phyloP scores from a whole-genome alignment of 495 filamentous ascomycete genomes.

The Penicillium diatomitis region DNA sequence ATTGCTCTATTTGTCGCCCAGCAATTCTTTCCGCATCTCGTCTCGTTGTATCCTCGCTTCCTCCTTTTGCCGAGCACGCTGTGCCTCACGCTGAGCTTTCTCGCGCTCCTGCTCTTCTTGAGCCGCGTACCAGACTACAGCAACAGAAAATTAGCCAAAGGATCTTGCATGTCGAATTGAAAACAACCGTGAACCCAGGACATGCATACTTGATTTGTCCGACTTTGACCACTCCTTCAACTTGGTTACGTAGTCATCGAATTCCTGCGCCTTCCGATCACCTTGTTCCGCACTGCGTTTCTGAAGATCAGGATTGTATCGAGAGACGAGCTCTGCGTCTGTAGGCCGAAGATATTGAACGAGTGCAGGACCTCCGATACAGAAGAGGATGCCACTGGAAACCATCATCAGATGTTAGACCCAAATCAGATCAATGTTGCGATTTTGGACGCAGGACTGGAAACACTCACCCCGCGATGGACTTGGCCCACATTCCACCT shows the following conservation, averaged over 20 bases:
- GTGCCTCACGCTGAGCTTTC: conserved; percentile 25
- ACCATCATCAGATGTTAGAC: too few relatives aligned
- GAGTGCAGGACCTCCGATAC: conserved; percentile 77
- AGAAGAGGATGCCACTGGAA: conserved; percentile 54
- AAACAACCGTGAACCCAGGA: conserved; percentile 1
- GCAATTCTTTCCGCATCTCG: conserved; percentile 45
- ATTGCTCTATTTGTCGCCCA: conserved; percentile 27
- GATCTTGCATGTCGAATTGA: background rate
- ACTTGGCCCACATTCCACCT: conserved; percentile 46
- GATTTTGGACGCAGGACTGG: background rate
- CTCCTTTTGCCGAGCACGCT: conserved; percentile 43
- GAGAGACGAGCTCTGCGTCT: conserved; percentile 86
- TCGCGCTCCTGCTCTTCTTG: conserved; percentile 52
- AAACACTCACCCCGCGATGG: conserved; percentile 39
- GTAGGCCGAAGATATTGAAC: conserved; percentile 73
- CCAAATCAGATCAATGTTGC: background rate
- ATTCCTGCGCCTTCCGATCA: conserved; percentile 65
- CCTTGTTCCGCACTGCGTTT: conserved; percentile 70
- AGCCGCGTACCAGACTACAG: conserved; percentile 65
- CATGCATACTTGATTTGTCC: conserved; percentile 64
- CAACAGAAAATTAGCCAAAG: conserved; percentile 8
- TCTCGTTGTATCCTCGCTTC: conserved; percentile 44
- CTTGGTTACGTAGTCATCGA: conserved; percentile 73
- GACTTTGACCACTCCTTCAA: conserved; percentile 87
- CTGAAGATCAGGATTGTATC: conserved; percentile 89